phyloP scores from a whole-genome alignment of 345 rosid genomes.

The Corchorus capsularis region DNA sequence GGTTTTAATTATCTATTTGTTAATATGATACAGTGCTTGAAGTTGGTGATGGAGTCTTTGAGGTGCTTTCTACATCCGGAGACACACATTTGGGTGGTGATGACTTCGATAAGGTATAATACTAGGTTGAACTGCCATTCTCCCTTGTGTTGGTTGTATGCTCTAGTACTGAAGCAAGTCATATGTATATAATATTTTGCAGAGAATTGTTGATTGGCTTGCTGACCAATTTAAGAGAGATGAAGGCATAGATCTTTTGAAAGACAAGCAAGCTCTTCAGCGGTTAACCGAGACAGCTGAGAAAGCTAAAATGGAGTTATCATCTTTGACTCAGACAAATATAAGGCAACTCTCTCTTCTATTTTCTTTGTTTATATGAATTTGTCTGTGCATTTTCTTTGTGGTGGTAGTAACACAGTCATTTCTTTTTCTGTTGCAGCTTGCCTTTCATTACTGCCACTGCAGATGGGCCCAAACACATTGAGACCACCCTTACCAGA shows the following conservation, averaged over 20 bases:
- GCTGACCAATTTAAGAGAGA: conserved; percentile 71
- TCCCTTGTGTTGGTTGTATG: not conserved
- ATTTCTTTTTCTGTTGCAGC: conserved; percentile 34
- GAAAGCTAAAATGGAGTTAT: conserved; percentile 97
- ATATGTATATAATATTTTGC: conserved; percentile 27
- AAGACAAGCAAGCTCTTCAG: conserved; percentile 98
- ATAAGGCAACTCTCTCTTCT: conserved; percentile 48
- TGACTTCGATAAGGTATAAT: conserved; percentile 76
- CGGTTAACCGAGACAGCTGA: conserved; percentile 93
- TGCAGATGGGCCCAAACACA: conserved; percentile 98
- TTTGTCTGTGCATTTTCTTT: not conserved
- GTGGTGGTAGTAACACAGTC: not conserved
- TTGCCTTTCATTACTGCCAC: conserved; percentile 99
- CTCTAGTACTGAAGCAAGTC: not conserved
- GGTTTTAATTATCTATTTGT: conserved; percentile 8
- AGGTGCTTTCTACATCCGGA: conserved; percentile 97
- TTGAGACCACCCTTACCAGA: conserved; percentile 88
- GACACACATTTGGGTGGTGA: too few relatives aligned
- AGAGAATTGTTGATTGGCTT: conserved; percentile 99
- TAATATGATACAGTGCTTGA: conserved; percentile 70
- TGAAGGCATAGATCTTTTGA: conserved; percentile 94
- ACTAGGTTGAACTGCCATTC: not conserved
- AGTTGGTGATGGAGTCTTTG: conserved; percentile 99
- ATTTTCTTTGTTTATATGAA: not conserved
- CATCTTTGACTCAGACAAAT: conserved; percentile 87